Base-by-base conservation (phyloP, 1,139 yeast species). In the Kluyveromyces marxianus region DNA sequence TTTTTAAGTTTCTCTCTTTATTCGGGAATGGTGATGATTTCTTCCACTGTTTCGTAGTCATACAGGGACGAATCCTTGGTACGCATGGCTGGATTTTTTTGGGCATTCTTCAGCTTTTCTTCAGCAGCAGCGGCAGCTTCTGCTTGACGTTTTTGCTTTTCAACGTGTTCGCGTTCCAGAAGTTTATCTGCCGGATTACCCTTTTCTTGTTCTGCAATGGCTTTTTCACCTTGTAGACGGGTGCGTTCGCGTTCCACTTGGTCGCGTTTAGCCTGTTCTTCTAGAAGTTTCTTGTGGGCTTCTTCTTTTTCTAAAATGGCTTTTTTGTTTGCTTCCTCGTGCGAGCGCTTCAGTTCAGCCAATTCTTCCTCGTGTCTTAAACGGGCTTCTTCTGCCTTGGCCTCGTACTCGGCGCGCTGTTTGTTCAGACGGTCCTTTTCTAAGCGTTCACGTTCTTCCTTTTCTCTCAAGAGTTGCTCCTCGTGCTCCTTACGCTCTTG, bases 31-130 rank as follows among this genome's bases (percentile, higher is more conserved):
- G 44, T 40, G 25, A 53, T 37, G 26, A 58, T 44, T 44, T 59
- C 65, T 44, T 58, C 62, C 37, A 56, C 62, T 8, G 61, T 55
- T 32, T 51, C 58, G 41, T 54, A 54, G 31, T 60, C 62, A 34
- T 50, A 60, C 34, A 56, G 40, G 4, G 63, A 58, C 39, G 52
- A 48, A 26, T 54, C 52, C 25, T 28, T 49, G 37, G 46, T 45
- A 30, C 21, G 37, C 25, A 26, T 39, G 33, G 21, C 14, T 24
- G 6, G 28, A 26, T n/a, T 30, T 34, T 31, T 44, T 31, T 37
- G 38, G 39, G 41, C 25, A 31, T 41, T 34, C 25, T 32, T 8
- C 29, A 14, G 24, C 6, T 46, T 43, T 25, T 37, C 39, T 36
- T 48, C 47, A 6, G 50, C 54, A 8, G 49, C 54, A 30, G 44